Percentiles rank a stretch among this genome's conserved stretches.
Evolutionary conservation across 2,329 filamentous ascomycete species (phyloP).

Genomic region (Dactylellina haptotyla): DNA sequence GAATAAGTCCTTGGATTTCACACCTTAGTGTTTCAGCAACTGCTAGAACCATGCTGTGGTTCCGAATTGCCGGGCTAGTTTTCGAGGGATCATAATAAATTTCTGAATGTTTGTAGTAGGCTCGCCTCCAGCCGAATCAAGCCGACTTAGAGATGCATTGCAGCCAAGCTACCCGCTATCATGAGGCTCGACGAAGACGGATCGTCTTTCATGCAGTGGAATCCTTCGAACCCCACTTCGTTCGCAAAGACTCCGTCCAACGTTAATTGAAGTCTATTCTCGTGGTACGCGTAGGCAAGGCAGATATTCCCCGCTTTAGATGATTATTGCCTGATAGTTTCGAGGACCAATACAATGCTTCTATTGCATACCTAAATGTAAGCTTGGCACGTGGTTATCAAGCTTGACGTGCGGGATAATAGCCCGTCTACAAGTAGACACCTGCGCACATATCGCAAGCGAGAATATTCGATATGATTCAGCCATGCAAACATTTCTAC

Average conservation of each 20-base stretch:
- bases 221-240: conserved; percentile 12
- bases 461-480: too few relatives aligned
- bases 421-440: too few relatives aligned
- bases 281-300: not conserved
- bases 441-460: too few relatives aligned
- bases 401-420: too few relatives aligned
- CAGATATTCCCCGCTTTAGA: not conserved
- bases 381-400: too few relatives aligned
- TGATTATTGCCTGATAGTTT: not conserved
- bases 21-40: conserved; percentile 15
- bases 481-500: too few relatives aligned
- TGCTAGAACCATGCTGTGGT: conserved; percentile 6
- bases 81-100: conserved; percentile 11
- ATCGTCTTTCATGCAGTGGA: not conserved
- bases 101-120: not conserved
- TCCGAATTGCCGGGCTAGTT: not conserved
- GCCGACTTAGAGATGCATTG: not conserved
- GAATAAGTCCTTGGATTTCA: conserved; percentile 16
- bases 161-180: too few relatives aligned
- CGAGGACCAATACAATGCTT: too few relatives aligned
- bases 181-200: conserved; percentile 10
- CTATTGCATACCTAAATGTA: too few relatives aligned
- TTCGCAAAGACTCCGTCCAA: not conserved
- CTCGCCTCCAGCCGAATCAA: conserved; percentile 7
- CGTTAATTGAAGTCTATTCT: not conserved